Evolutionary conservation across 2,329 filamentous ascomycete genomes (phyloP).

Genomic region (Rhynchosporium agropyri): DNA sequence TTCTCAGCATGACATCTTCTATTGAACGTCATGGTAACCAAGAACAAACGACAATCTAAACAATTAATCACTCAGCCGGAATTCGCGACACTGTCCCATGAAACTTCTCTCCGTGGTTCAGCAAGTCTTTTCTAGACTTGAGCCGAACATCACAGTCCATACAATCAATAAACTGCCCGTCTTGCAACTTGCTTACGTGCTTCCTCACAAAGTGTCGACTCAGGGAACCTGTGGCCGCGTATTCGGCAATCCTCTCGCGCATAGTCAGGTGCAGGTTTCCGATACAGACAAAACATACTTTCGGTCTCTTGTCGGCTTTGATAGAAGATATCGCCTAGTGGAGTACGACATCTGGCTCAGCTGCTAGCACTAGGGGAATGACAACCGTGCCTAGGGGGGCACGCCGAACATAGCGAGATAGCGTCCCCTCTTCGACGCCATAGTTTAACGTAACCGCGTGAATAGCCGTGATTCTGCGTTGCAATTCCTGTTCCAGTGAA

Average conservation of each 20-base stretch:
- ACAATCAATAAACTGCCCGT: not conserved
- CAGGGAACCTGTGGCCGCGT: not conserved
- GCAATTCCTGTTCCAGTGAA: not conserved
- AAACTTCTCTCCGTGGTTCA: not conserved
- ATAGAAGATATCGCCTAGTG: not conserved
- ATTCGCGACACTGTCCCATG: not conserved
- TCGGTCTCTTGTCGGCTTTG: not conserved
- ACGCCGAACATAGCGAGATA: not conserved
- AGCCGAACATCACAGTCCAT: not conserved
- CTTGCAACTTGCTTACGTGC: not conserved
- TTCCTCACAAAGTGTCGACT: conserved; percentile 1
- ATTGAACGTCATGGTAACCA: not conserved
- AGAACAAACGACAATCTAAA: conserved; percentile 1
- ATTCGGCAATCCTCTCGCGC: not conserved
- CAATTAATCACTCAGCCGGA: not conserved
- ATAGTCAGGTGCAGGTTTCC: not conserved
- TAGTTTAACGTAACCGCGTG: conserved; percentile 8
- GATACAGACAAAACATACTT: not conserved
- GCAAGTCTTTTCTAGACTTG: not conserved
- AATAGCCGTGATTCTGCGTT: conserved; percentile 2
- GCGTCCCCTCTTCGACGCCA: not conserved
- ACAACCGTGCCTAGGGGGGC: not conserved
- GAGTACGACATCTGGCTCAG: not conserved
- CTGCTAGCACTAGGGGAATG: not conserved
- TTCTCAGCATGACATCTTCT: too few species aligned